phyloP scores from a whole-genome alignment of 179 eudicot species.

The Spergularia azorica region DNA sequence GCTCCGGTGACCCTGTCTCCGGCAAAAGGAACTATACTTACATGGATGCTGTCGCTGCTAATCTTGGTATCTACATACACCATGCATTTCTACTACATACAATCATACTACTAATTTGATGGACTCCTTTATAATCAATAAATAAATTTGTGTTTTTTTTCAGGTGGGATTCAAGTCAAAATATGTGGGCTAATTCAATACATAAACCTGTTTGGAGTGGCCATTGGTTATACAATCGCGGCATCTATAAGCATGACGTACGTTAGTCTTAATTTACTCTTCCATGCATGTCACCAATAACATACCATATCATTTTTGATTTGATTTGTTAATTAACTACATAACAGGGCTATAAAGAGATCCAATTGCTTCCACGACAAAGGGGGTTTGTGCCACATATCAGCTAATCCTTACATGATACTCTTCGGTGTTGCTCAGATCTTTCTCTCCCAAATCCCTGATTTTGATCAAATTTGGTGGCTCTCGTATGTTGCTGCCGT shows the following conservation, averaged over 20 bases:
- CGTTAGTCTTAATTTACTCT: slow-evolving; percentile 20
- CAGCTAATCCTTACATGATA: slow-evolving; percentile 34
- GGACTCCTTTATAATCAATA: too few relatives aligned
- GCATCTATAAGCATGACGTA: slow-evolving; percentile 69
- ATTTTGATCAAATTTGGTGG: slow-evolving; percentile 38
- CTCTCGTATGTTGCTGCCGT: slow-evolving; percentile 38
- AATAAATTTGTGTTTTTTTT: not conserved
- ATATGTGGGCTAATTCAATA: slow-evolving; percentile 56
- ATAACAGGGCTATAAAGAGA: slow-evolving; percentile 8
- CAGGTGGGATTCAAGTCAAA: slow-evolving; percentile 52
- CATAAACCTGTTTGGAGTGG: slow-evolving; percentile 51
- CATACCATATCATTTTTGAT: too few relatives aligned
- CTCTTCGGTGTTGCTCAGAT: slow-evolving; percentile 31
- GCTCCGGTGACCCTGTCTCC: slow-evolving; percentile 48
- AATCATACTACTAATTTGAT: too few relatives aligned
- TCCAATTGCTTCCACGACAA: slow-evolving; percentile 36
- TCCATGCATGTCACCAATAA: too few relatives aligned
- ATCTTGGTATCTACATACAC: slow-evolving; percentile 56
- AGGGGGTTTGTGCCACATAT: slow-evolving; percentile 28
- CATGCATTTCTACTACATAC: too few relatives aligned
- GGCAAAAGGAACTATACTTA: slow-evolving; percentile 64
- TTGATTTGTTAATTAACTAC: not conserved
- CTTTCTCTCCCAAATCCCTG: slow-evolving; percentile 36
- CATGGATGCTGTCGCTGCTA: slow-evolving; percentile 57
- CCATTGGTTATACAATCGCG: slow-evolving; percentile 65